These are phyloP conservation scores for Nakazawaea pomicola DNA, from an alignment of 805 yeast genomes.

Conservation along the genomic window DNA sequence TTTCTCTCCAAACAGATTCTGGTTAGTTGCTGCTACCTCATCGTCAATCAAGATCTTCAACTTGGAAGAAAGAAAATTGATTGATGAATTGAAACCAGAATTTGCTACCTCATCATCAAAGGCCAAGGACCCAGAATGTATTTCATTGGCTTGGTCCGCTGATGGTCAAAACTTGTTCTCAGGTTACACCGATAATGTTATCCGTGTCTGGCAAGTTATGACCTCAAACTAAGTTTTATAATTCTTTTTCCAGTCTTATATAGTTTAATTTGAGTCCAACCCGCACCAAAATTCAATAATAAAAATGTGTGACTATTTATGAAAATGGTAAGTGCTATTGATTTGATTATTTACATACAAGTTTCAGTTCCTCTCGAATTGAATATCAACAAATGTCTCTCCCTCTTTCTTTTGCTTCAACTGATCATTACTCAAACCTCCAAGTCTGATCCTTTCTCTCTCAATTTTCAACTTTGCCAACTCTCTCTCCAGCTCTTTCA, in stretches of 20 bases:
- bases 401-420: slow-evolving; percentile 6
- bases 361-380: slow-evolving; percentile 14
- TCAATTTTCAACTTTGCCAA: slow-evolving; percentile 43
- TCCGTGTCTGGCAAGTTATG: slow-evolving; percentile 99
- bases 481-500: slow-evolving; percentile 63
- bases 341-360: background rate
- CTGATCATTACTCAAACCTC: slow-evolving; percentile 4
- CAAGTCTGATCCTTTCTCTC: slow-evolving; percentile 1
- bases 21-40: slow-evolving; percentile 99
- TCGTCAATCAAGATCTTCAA: slow-evolving; percentile 97
- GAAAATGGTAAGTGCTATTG: no score
- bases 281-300: no score
- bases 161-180: slow-evolving; percentile 99
- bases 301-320: background rate
- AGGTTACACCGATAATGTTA: slow-evolving; percentile 99
- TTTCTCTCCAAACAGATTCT: slow-evolving; percentile 99
- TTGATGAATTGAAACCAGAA: slow-evolving; percentile 98
- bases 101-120: slow-evolving; percentile 75
- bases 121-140: slow-evolving; percentile 97
- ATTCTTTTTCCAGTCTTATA: no score
- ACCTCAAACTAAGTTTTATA: slow-evolving; percentile 45
- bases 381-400: slow-evolving; percentile 12
- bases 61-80: slow-evolving; percentile 89
- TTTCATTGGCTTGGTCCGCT: slow-evolving; percentile 99
- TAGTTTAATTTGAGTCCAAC: no score